A percentile compares a stretch with the other conserved stretches of the same genome.
Evolutionary conservation across 1,139 yeast species (phyloP).

Genomic region (Hemisphaericaspora subhashii): DNA sequence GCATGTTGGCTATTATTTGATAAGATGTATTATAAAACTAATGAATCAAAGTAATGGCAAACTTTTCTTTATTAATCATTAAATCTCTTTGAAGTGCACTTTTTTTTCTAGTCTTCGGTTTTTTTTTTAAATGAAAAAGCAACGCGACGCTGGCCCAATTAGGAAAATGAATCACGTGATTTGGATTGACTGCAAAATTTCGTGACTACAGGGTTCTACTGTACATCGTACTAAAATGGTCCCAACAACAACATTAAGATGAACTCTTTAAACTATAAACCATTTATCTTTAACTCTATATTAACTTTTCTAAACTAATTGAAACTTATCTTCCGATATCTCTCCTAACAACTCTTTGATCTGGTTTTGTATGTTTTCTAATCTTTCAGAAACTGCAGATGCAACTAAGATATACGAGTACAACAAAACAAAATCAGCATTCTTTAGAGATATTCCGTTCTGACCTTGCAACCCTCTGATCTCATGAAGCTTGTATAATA

Average conservation of each 20-base stretch:
- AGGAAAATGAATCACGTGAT: neutral
- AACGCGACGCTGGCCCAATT: neutral
- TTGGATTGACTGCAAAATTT: neutral
- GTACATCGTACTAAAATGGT: too few relatives aligned
- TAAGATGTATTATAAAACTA: too few relatives aligned
- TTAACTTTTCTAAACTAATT: conserved; percentile 28
- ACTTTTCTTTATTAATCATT: too few relatives aligned
- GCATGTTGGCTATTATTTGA: conserved; percentile 14
- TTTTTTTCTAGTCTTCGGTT: neutral
- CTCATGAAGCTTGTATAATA: conserved; percentile 62
- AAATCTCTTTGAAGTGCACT: neutral
- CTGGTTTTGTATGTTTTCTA: conserved; percentile 55
- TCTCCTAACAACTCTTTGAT: conserved; percentile 64
- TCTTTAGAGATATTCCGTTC: conserved; percentile 33
- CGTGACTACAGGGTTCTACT: too few relatives aligned
- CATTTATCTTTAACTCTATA: too few relatives aligned
- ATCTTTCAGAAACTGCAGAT: conserved; percentile 62
- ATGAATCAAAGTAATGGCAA: too few relatives aligned
- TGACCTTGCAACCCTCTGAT: conserved; percentile 32
- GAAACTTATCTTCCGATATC: conserved; percentile 55
- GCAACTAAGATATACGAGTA: conserved; percentile 77
- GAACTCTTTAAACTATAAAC: too few relatives aligned
- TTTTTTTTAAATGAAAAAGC: neutral
- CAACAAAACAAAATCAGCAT: conserved; percentile 72
- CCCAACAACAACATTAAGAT: neutral